Evolutionary conservation across 306 rosid species (phyloP).

Genomic region (Phaseolus lunatus): DNA sequence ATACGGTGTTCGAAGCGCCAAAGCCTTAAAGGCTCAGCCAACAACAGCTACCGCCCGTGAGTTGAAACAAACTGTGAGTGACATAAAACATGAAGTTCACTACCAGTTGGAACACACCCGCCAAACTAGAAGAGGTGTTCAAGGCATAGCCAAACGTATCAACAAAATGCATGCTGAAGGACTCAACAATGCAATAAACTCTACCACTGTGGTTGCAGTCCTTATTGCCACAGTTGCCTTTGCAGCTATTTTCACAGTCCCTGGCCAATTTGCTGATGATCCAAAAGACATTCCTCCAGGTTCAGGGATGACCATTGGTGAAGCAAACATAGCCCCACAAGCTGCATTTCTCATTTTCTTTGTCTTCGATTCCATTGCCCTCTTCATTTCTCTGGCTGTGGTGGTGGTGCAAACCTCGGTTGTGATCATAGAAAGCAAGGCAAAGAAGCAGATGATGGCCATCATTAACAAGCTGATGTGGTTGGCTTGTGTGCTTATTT

Average conservation of each 20-base stretch:
- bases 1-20: slow-evolving; percentile 75
- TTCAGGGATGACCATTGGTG: slow-evolving; percentile 71
- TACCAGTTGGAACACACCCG: slow-evolving; percentile 96
- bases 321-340: slow-evolving; percentile 82
- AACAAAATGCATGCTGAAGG: slow-evolving; percentile 95
- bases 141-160: slow-evolving; percentile 93
- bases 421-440: slow-evolving; percentile 93
- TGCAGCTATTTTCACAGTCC: slow-evolving; percentile 93
- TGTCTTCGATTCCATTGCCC: slow-evolving; percentile 84
- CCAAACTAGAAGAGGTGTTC: slow-evolving; percentile 89
- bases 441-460: slow-evolving; percentile 99
- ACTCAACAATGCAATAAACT: slow-evolving; percentile 95
- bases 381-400: slow-evolving; percentile 91
- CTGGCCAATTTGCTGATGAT: slow-evolving; percentile 86
- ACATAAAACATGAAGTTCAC: slow-evolving; percentile 94
- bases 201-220: slow-evolving; percentile 95
- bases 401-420: slow-evolving; percentile 97
- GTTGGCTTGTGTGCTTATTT: slow-evolving; percentile 86
- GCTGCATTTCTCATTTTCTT: slow-evolving; percentile 74
- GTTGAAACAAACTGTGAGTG: slow-evolving; percentile 92
- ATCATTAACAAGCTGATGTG: slow-evolving; percentile 97
- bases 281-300: slow-evolving; percentile 51
- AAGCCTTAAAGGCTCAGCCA: slow-evolving; percentile 68
- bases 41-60: slow-evolving; percentile 65
- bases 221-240: slow-evolving; percentile 97